Evolutionary conservation across 805 yeast species (phyloP).

Genomic region (Wickerhamiella bombiphila): DNA sequence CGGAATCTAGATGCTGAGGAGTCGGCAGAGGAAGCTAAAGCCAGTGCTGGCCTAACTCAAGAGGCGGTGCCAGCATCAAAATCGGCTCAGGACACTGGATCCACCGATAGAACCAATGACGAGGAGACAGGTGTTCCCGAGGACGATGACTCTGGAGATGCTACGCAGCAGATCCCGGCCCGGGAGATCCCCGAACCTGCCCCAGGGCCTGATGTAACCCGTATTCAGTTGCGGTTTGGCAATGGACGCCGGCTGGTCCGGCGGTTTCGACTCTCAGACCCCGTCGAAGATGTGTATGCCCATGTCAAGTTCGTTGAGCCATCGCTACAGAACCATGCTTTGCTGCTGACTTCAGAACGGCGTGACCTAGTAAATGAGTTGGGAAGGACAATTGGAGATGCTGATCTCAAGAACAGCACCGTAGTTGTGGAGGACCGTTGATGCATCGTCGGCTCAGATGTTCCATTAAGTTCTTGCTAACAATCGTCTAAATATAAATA

Average conservation of each 20-base stretch:
- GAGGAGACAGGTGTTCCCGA: constrained; percentile 1
- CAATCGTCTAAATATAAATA: too few relatives aligned
- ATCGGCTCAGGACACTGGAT: not conserved
- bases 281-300: constrained; percentile 46
- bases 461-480: too few relatives aligned
- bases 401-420: constrained; percentile 73
- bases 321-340: constrained; percentile 30
- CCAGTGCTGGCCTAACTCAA: too few relatives aligned
- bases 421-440: constrained; percentile 45
- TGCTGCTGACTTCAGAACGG: constrained; percentile 45
- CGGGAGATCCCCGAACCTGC: constrained; percentile 50
- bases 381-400: constrained; percentile 47
- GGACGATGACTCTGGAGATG: constrained; percentile 20
- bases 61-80: not conserved
- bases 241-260: constrained; percentile 74
- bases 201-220: constrained; percentile 36
- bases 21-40: not conserved
- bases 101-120: constrained; percentile 2
- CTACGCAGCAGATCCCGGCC: constrained; percentile 37
- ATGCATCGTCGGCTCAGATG: too few relatives aligned
- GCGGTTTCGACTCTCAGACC: constrained; percentile 45
- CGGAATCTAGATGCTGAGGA: not conserved
- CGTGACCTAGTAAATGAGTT: constrained; percentile 41
- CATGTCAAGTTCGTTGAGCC: constrained; percentile 38
- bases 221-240: constrained; percentile 78